Evolutionary conservation across 495 filamentous ascomycete genomes (phyloP), one percentile per base, ranked within the genome.

Genomic region (Friedmanniomyces endolithicus): DNA sequence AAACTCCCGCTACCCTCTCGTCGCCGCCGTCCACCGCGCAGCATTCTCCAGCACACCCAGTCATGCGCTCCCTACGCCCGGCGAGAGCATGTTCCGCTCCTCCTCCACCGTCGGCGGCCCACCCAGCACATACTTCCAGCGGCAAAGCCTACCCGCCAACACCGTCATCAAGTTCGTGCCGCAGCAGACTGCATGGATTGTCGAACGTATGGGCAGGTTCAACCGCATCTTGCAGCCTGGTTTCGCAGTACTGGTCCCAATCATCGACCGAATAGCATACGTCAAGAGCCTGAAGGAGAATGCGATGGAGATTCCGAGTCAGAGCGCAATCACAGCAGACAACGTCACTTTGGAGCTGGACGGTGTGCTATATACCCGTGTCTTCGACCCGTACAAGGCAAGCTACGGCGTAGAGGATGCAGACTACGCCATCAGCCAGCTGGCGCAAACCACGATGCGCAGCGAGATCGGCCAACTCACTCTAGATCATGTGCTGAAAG

Each of bases 111-210:
- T 52, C 24, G 50, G 57, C 50, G 62, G 62, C n/a, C 23, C 62
- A 9, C 67, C 67, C 9, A 51, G 56, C 20, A 65, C 68, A 17
- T 85, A 84, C 67, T 78, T 82, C 59, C 79, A 78, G 62, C 77
- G 78, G 34, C 69, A 75, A 46, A 68, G 76, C 16, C 74, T 95
- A 24, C 92, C 92, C 22, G 84, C 89, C 52, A 98, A 97, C 72
- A 97, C 94, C 23, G 76, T 98, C 61, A 77, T 98, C 59, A 88
- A 90, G 52, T 98, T 98, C 74, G 94, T 98, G 25, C 92, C 94
- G 11, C 94, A 98, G 70, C 92, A 97, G 74, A 95, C 90, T 52
- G 94, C 92, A 73, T 98, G 94, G 94, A 88, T 98, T 55, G 92
- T 98, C 37, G 94, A 98, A 73, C 87, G 92, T 58, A 98, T 98